Conservation (phyloP, 1,284 basidiomycete genomes). For the Moesziomyces antarcticus region DNA sequence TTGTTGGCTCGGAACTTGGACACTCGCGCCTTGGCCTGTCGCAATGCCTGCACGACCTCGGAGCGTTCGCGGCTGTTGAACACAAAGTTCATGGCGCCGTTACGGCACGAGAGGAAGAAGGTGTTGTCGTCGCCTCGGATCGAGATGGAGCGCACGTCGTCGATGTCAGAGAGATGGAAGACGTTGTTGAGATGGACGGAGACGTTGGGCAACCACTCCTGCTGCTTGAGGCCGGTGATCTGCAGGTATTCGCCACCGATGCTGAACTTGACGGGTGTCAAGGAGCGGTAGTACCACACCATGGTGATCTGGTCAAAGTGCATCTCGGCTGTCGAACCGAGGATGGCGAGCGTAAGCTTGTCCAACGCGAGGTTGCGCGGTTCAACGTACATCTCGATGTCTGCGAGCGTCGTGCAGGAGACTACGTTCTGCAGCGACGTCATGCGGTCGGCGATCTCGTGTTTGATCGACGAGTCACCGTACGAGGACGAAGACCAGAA, state of each 20-base stretch:
- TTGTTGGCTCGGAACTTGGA: constrained; percentile 54
- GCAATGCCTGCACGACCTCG: constrained; percentile 60
- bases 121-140: constrained; percentile 65
- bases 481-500: constrained; percentile 30
- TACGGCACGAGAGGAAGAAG: constrained; percentile 62
- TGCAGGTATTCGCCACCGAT: constrained; percentile 61
- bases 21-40: constrained; percentile 61
- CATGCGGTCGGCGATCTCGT: constrained; percentile 34
- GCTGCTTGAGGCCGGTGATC: constrained; percentile 58
- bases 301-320: constrained; percentile 58
- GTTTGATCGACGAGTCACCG: constrained; percentile 29
- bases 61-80: constrained; percentile 61
- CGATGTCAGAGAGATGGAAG: constrained; percentile 63
- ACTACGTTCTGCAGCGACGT: constrained; percentile 34
- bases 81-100: constrained; percentile 58
- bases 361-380: constrained; percentile 55
- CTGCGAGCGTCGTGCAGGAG: constrained; percentile 42
- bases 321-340: constrained; percentile 39
- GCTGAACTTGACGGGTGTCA: constrained; percentile 59
- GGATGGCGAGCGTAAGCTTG: constrained; percentile 45
- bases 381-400: constrained; percentile 57
- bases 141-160: constrained; percentile 61
- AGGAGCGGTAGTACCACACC: constrained; percentile 62
- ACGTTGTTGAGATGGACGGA: constrained; percentile 55
- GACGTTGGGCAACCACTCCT: constrained; percentile 45